Base-by-base conservation (phyloP, 2,329 filamentous ascomycete species). In the Talaromyces pinophilus region DNA sequence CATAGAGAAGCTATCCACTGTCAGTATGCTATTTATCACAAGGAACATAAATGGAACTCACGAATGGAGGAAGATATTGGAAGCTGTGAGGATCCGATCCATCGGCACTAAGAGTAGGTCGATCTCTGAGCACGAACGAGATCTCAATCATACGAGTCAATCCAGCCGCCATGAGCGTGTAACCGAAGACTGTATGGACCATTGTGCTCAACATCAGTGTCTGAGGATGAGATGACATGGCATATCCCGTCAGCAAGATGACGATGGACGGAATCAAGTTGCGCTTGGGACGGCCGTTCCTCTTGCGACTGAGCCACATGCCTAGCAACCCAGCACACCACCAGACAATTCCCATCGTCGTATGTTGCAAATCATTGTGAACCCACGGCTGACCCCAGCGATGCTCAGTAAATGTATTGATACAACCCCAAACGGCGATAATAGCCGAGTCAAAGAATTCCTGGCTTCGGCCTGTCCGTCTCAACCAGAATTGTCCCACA, bases 331-430 rank as follows among this genome's bases (percentile, higher is more conserved):
- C 95, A 7, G 95, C 94, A 72, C 89, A 91, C 94, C 94, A 99
- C 95, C 95, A 99, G 62, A 99, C 88, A 69, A 99, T 88, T n/a
- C 95, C 95, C 94, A 99, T 98, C n/a, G 91, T 92, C 0, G 95
- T 99, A 78, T 99, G 95, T 78, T 99, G 94, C 81, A 97, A 88
- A 78, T 99, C 95, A 75, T 97, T 98, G 79, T 87, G 88, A 62
- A 91, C 92, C 95, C 95, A 99, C 0, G 87, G 85, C 0, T 84
- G 84, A 64, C 95, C 95, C 95, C 95, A 99, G 62, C 91, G 88
- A 76, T 99, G 95, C 79, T 98, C 95, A 19, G 95, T 99, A 72
- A 99, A 98, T 8, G 95, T 98, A 79, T 98, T 99, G 79, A 99
- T 90, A 75, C 92, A 96, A 40, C 94, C 95, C 95, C 95, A 99